Base-by-base conservation (phyloP, 768 basidiomycete genomes). In the Lentinula lateritia region DNA sequence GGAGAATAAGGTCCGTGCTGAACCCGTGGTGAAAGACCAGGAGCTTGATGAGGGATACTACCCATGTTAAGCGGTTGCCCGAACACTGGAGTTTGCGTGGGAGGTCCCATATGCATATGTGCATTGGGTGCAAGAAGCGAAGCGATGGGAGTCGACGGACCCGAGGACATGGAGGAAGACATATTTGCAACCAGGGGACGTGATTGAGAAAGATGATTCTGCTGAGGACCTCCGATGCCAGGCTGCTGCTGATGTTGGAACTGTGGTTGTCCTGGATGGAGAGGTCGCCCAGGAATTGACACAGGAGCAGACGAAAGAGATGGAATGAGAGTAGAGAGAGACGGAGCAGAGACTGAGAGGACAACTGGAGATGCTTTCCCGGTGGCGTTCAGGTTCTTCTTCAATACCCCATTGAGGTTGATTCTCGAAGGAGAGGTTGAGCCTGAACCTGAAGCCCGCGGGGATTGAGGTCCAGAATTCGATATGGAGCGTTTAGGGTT, bases 301-400 rank as follows among this genome's bases (percentile, higher is more conserved):
- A 71, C 63, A 8, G 67, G 50, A 1, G 64, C 53, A 46, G 61
- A 62, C 13, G 72, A 64, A 23, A 71, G 50, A 57, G 61, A 18
- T 35, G 42, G 36, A 12, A 32, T 16, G 32, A 18, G 41, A 20
- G 41, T 48, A 34, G 55, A 39, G 13, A 57, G 28, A 20, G 20
- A 28, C 6, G 61, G 20, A 10, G 43, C 28, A 46, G 61, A 50
- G 50, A 50, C 54, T 13, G 53, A 45, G 39, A 36, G 43, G 16
- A 45, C 7, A 45, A 45, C 43, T n/a, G 43, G 43, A 15, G 39
- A 42, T 12, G 60, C 71, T 87, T 89, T 45, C n/a, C 43, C 43
- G 16, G 6, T 16, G 7, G 43, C 16, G 68, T 75, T 82, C 67
- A 80, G 74, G 60, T 80, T 82, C 78, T 89, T 90, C 81, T 89